These are phyloP conservation scores for Cynanchum wilfordii DNA, from an alignment of 257 asterid genomes.

Conservation along the genomic window DNA sequence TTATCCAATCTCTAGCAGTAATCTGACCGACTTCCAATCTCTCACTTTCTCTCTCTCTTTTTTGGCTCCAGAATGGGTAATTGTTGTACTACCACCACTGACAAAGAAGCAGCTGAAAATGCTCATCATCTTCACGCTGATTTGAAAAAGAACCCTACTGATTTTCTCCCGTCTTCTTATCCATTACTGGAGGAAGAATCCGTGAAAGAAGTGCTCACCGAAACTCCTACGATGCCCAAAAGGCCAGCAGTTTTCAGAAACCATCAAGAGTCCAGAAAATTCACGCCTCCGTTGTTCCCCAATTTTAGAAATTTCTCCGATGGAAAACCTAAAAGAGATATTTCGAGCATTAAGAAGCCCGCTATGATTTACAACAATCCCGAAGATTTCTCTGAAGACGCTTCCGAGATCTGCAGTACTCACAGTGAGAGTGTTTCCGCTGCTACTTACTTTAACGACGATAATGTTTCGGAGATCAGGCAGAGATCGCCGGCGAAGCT, in stretches of 20 bases:
- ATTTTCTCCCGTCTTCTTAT: conserved; percentile 37
- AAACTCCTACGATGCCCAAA: conserved; percentile 39
- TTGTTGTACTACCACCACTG: conserved; percentile 35
- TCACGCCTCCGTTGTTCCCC: conserved; percentile 26
- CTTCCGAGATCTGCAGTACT: conserved; percentile 31
- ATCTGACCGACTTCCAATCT: background rate
- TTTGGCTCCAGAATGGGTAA: conserved; percentile 43
- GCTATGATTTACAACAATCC: conserved; percentile 17
- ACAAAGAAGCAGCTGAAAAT: conserved; percentile 9
- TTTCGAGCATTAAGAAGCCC: conserved; percentile 20
- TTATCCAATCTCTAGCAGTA: background rate
- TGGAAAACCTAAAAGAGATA: conserved; percentile 21
- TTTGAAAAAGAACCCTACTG: conserved; percentile 15
- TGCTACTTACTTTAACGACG: conserved; percentile 15
- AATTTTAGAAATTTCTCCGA: conserved; percentile 3
- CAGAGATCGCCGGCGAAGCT: conserved; percentile 47
- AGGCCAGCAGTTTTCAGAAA: conserved; percentile 11
- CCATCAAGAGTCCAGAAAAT: conserved; percentile 28
- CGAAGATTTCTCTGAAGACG: conserved; percentile 24
- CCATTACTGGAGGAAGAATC: conserved; percentile 53
- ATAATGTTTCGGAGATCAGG: conserved; percentile 31
- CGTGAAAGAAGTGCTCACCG: conserved; percentile 70
- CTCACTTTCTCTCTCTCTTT: background rate
- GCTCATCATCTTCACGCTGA: background rate
- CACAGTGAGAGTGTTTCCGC: conserved; percentile 22